Percentiles rank a stretch among this genome's conserved stretches.
Conservation (phyloP, 2,329 filamentous ascomycete species). For the Aulographum hederae region DNA sequence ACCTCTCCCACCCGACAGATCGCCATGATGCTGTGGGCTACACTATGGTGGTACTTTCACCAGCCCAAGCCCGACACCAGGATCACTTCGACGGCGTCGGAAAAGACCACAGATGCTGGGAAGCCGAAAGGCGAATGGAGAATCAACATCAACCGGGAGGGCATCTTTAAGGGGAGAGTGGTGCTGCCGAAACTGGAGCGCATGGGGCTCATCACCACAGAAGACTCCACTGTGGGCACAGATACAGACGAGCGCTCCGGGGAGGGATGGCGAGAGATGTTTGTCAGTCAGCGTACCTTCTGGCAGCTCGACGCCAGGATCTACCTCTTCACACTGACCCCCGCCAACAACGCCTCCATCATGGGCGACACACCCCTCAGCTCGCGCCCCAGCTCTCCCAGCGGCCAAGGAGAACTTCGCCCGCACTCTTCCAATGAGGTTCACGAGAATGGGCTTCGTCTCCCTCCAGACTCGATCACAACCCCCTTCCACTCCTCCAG, state of each 20-base stretch:
- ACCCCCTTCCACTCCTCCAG: conserved; percentile 68
- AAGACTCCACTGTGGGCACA: conserved; percentile 57
- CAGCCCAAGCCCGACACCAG: conserved; percentile 53
- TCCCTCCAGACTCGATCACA: conserved; percentile 9
- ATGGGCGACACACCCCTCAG: conserved; percentile 30
- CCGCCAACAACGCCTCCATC: conserved; percentile 23
- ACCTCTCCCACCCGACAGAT: conserved; percentile 74
- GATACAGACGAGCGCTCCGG: conserved; percentile 41
- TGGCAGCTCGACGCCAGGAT: conserved; percentile 83
- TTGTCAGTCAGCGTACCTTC: conserved; percentile 62
- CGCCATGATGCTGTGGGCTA: conserved; percentile 92
- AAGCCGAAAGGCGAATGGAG: conserved; percentile 73
- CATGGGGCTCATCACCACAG: conserved; percentile 68
- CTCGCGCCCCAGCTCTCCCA: conserved; percentile 33
- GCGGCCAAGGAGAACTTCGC: conserved; percentile 8
- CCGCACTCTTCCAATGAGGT: background rate
- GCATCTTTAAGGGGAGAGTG: conserved; percentile 70
- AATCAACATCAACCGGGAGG: conserved; percentile 68
- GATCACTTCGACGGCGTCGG: conserved; percentile 43
- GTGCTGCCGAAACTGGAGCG: conserved; percentile 79
- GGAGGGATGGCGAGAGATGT: conserved; percentile 62
- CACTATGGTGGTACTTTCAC: conserved; percentile 95
- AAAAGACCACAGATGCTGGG: conserved; percentile 44
- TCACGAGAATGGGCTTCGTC: no score
- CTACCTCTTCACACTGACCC: conserved; percentile 72